Base-by-base conservation (phyloP, 345 rosid genomes). In the Gossypium herbaceum region DNA sequence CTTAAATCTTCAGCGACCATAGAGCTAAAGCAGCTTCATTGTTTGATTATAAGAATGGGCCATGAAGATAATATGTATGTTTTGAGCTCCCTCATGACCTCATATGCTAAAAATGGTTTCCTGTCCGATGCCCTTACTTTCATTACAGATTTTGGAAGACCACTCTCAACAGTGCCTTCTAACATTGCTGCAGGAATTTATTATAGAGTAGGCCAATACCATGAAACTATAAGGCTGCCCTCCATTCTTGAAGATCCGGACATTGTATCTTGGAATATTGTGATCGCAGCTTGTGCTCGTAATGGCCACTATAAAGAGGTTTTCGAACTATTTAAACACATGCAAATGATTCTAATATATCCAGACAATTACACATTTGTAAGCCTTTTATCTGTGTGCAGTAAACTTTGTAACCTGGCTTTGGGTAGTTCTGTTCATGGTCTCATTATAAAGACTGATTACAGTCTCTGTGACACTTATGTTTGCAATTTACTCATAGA, bases 311-410 rank as follows among this genome's bases (percentile, higher is more conserved):
- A 84, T 55, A 64, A 75, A 72, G 91, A 92, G 83, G 95, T 77
- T 59, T 79, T 88, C 16, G 85, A 88, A 78, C 83, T 91, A 73
- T 91, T 92, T 73, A 90, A 84, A 74, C 78, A 83, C 75, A 85
- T 90, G 93, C 86, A n/a, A 43, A 64, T 77, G 29, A 81, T 80
- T 75, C 73, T 74, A 59, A 81, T 87, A 66, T 76, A 3, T 71
- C 91, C 98, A 43, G 98, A 94, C 83, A 86, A 90, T 19, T 91
- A 87, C 86, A 91, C 98, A 43, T 88, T 84, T 81, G 90, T 89
- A 61, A 90, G 97, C 72, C 80, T 94, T 80, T 76, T 94, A 72
- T 77, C 85, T 57, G 68, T 77, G 8, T 83, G 92, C 80, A 77
- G 89, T 67, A 84, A 85, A 73, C 78, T 82, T 65, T 81, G 85